Conservation (phyloP, 768 basidiomycete genomes). For the Agaricus subrufescens region DNA sequence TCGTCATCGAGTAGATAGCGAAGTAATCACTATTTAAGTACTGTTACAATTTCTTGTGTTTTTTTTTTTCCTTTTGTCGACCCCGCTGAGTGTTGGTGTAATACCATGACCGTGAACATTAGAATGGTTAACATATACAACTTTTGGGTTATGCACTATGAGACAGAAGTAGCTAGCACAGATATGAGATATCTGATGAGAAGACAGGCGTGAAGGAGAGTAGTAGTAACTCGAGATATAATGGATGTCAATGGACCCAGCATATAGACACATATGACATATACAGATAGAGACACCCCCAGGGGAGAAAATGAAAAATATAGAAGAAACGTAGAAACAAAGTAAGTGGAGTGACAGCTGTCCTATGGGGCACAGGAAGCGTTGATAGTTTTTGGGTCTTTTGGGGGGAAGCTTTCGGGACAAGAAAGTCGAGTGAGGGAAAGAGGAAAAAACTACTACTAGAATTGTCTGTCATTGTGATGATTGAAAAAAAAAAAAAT, state of each 20-base stretch:
- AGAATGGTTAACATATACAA: neutral
- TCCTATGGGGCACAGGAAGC: too few relatives aligned
- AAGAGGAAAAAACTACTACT: neutral
- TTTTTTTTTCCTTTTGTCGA: neutral
- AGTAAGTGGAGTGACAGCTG: neutral
- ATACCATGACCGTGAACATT: neutral
- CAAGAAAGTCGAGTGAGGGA: neutral
- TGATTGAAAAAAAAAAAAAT: neutral
- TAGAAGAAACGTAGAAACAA: neutral
- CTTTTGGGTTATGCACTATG: conserved; percentile 4
- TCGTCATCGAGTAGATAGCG: conserved; percentile 28
- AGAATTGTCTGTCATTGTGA: too few relatives aligned
- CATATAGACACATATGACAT: neutral
- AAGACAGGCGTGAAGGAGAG: neutral
- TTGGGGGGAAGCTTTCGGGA: neutral
- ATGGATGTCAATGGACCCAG: neutral
- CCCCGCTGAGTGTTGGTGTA: too few relatives aligned
- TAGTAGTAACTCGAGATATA: neutral
- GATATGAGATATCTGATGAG: conserved; percentile 2
- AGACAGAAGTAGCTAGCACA: conserved; percentile 6
- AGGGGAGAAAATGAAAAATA: neutral
- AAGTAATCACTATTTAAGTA: neutral
- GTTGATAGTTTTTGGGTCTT: neutral
- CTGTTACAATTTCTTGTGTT: neutral
- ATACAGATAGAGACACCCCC: neutral